These are phyloP conservation scores for Trichoderma sp. DNA, from an alignment of 2,329 filamentous ascomycete genomes.

Conservation along the genomic window DNA sequence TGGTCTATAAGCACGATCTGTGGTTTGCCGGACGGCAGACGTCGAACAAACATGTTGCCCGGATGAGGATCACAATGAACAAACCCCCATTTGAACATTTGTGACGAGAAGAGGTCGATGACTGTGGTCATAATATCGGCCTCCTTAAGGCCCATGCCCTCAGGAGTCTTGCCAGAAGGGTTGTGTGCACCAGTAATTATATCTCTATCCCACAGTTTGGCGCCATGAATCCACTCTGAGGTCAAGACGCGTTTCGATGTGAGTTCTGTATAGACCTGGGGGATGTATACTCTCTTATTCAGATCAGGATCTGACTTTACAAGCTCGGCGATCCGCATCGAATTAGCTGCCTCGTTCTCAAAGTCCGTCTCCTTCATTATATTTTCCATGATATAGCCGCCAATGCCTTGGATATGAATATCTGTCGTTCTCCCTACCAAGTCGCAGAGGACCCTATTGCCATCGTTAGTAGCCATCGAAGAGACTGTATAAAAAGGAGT, in stretches of 20 bases:
- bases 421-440: neutral
- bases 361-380: constrained; percentile 19
- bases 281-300: constrained; percentile 9
- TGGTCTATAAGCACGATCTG: constrained; percentile 17
- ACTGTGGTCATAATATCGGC: constrained; percentile 12
- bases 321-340: neutral
- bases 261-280: constrained; percentile 5
- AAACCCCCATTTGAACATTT: constrained; percentile 20
- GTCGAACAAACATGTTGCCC: constrained; percentile 16
- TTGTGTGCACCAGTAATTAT: constrained; percentile 6
- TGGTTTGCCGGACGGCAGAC: constrained; percentile 1
- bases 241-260: constrained; percentile 5
- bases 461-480: constrained; percentile 29
- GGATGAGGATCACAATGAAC: constrained; percentile 18
- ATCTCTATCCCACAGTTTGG: constrained; percentile 17
- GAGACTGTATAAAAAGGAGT: accelerated
- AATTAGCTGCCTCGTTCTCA: constrained; percentile 12
- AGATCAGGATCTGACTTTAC: neutral
- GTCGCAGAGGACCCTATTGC: neutral
- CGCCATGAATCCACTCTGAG: constrained; percentile 15
- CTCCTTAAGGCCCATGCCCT: constrained; percentile 1
- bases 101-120: constrained; percentile 16
- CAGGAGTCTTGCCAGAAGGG: neutral
- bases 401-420: constrained; percentile 7
- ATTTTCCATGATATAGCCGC: constrained; percentile 11